Evolutionary conservation across 805 yeast species (phyloP).

Genomic region (Cyberlindnera mycetangii): DNA sequence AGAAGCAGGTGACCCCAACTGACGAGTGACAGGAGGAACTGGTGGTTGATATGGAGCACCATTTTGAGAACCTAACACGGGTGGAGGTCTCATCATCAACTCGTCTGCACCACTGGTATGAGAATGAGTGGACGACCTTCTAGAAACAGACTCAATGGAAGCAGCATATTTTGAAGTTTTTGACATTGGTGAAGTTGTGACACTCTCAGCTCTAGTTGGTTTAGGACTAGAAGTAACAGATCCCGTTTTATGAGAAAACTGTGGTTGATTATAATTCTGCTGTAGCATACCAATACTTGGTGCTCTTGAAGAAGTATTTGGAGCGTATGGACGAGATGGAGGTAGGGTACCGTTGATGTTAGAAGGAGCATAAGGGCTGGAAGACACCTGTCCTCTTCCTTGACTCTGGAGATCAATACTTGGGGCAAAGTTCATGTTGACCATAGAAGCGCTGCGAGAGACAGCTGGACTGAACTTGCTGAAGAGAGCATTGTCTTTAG

Average conservation of each 20-base stretch:
- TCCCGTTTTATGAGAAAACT: conserved; percentile 2
- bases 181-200: conserved; percentile 16
- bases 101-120: conserved; percentile 16
- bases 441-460: conserved; percentile 47
- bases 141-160: conserved; percentile 13
- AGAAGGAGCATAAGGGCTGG: conserved; percentile 9
- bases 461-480: conserved; percentile 68
- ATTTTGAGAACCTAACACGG: not conserved
- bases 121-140: conserved; percentile 25
- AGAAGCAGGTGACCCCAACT: not conserved
- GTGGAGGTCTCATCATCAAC: not conserved
- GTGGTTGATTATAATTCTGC: conserved; percentile 8
- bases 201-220: conserved; percentile 4
- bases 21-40: not conserved
- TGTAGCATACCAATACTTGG: not conserved
- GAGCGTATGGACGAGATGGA: conserved; percentile 1
- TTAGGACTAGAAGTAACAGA: conserved; percentile 8
- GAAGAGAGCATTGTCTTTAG: conserved; percentile 49
- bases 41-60: not conserved
- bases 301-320: conserved; percentile 1
- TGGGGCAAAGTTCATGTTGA: conserved; percentile 17
- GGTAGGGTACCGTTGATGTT: not conserved
- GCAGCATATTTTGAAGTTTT: conserved; percentile 18
- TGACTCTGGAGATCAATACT: conserved; percentile 5
- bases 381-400: conserved; percentile 5